Base-by-base conservation (phyloP, 352 stramenopile genomes). In the Globisporangium camurandrum region DNA sequence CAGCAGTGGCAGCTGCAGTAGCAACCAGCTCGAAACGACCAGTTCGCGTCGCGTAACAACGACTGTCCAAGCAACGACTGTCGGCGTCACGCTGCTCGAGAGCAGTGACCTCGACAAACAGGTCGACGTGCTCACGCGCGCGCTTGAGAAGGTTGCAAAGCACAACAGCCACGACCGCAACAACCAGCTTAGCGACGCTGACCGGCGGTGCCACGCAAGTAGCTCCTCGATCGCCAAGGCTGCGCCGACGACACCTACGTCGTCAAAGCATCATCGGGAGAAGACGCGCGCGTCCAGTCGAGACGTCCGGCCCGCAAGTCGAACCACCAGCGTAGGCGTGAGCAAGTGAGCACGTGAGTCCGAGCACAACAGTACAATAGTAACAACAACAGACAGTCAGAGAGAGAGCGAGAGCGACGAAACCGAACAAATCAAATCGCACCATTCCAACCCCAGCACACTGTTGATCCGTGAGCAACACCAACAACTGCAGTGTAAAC, bases 61-160 rank as follows among this genome's bases (percentile, higher is more conserved):
- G 6, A 81, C 84, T 23, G 64, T 71, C 9, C 70, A 86, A 46
- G 71, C 67, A 26, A 43, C 41, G 9, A 53, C 39, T 2, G 50
- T 71, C 24, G 58, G 46, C 17, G 51, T 76, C 26, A 53, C 48
- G 14, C 28, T 72, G 1, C n/a, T n/a, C n/a, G 47, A 62, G 19
- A 38, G 59, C 9, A 37, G 38, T 11, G 43, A 63, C 16, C 17
- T 37, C 4, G 46, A 49, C n/a, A 47, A 48, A n/a, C 19, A 19
- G 28, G 65, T 61, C 34, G 62, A 64, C 27, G n/a, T n/a, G n/a
- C 22, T 67, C 38, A 59, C 71, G 41, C 66, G 68, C 37, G 62
- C 71, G 26, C 64, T 62, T 41, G 33, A 57, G 19, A n/a, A 37
- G 16, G 19, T 49, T 2, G 31, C 42, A 11, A 22, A 43, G 22